phyloP scores from a whole-genome alignment of 345 rosid genomes.

The Brassica rapa region DNA sequence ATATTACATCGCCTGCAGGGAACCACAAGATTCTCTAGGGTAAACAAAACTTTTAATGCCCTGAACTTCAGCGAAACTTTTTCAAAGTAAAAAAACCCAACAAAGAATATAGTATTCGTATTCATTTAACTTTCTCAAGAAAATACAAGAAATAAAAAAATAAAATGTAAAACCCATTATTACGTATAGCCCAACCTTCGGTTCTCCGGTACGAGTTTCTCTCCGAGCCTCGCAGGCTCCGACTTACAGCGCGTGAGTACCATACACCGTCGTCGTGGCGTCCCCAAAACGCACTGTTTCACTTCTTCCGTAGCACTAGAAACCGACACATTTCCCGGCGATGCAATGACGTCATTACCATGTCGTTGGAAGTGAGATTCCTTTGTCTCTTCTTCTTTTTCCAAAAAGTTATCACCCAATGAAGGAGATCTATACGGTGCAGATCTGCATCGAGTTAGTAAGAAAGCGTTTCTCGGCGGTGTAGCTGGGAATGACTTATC shows the following conservation, averaged over 20 bases:
- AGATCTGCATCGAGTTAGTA: constrained; percentile 82
- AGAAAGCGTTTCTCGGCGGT: constrained; percentile 78
- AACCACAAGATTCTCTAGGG: constrained; percentile 38
- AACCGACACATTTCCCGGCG: constrained; percentile 37
- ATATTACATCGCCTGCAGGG: constrained; percentile 24
- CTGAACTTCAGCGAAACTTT: constrained; percentile 29
- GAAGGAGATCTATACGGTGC: neutral
- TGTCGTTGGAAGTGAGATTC: constrained; percentile 19
- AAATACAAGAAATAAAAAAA: constrained; percentile 3
- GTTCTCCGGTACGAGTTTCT: constrained; percentile 56
- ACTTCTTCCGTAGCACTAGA: constrained; percentile 36
- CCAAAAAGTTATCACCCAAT: neutral
- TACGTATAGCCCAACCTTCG: constrained; percentile 67
- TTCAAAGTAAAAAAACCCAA: constrained; percentile 8
- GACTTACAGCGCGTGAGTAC: constrained; percentile 80
- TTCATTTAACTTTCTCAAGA: constrained; percentile 7
- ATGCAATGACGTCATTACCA: constrained; percentile 25
- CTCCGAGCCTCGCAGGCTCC: constrained; percentile 75
- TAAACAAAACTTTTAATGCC: constrained; percentile 13
- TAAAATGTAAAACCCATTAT: constrained; percentile 42
- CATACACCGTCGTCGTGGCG: constrained; percentile 37
- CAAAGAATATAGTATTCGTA: constrained; percentile 24
- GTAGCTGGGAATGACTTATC: constrained; percentile 37
- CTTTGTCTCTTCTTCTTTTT: constrained; percentile 22
- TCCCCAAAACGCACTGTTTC: constrained; percentile 31